Evolutionary conservation across 192 early-diverging fungal genomes (phyloP).

Genomic region (Coemansia sp.): DNA sequence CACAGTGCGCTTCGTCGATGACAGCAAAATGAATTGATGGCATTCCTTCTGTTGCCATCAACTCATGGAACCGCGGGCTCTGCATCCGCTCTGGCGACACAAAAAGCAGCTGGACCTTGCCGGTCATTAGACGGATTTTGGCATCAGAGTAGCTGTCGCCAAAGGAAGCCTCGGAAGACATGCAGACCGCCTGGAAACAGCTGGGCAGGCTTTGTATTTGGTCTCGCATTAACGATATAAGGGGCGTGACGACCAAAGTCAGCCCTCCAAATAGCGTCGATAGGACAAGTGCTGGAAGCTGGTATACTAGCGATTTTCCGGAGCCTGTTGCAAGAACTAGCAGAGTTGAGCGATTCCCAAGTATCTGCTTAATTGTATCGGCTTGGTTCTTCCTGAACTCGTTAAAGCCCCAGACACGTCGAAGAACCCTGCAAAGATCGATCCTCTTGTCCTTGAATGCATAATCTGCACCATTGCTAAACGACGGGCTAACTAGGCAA

Average conservation of each 20-base stretch:
- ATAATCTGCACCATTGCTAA: not conserved
- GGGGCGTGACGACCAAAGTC: constrained; percentile 77
- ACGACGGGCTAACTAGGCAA: too few relatives aligned
- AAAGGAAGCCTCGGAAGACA: constrained; percentile 54
- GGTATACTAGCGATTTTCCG: constrained; percentile 80
- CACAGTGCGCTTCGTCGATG: constrained; percentile 83
- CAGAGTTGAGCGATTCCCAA: constrained; percentile 52
- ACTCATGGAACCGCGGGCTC: constrained; percentile 59
- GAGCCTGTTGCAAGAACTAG: constrained; percentile 60
- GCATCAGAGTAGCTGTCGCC: constrained; percentile 15
- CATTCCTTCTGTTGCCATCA: constrained; percentile 52
- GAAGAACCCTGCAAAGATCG: constrained; percentile 52
- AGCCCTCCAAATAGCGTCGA: constrained; percentile 38
- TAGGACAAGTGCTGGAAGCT: constrained; percentile 70
- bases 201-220: constrained; percentile 68
- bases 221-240: constrained; percentile 83
- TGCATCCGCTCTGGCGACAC: constrained; percentile 72
- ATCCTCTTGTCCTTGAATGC: constrained; percentile 10
- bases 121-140: constrained; percentile 44
- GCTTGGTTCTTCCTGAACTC: constrained; percentile 51
- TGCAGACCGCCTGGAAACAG: constrained; percentile 60
- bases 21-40: constrained; percentile 63
- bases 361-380: constrained; percentile 50
- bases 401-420: constrained; percentile 50
- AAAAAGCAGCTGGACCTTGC: constrained; percentile 67